Conservation (phyloP, 305 asterid species). For the Fraxinus albicans region DNA sequence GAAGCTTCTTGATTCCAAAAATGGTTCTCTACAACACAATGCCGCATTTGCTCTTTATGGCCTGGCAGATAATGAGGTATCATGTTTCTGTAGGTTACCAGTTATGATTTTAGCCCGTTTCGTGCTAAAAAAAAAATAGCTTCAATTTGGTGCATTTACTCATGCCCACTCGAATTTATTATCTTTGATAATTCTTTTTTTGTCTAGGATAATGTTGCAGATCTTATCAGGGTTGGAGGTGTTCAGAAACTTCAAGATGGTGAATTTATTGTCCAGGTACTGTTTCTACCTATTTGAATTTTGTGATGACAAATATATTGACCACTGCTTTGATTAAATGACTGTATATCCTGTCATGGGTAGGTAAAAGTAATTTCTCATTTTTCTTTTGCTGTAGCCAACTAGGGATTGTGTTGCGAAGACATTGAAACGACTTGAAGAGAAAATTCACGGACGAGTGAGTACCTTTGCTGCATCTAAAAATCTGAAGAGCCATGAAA, state of each 20-base stretch:
- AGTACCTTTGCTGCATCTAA: slow-evolving; percentile 31
- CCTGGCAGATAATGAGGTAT: slow-evolving; percentile 97
- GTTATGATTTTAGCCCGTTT: neutral
- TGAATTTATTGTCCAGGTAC: slow-evolving; percentile 92
- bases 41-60: slow-evolving; percentile 99
- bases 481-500: neutral
- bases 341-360: neutral
- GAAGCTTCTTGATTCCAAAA: slow-evolving; percentile 92
- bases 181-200: neutral
- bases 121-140: neutral
- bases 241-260: slow-evolving; percentile 97
- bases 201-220: slow-evolving; percentile 91
- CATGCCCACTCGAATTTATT: slow-evolving; percentile 6
- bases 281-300: slow-evolving; percentile 10
- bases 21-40: slow-evolving; percentile 94
- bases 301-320: neutral
- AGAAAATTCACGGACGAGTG: slow-evolving; percentile 97
- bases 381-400: slow-evolving; percentile 60
- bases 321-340: slow-evolving; percentile 10
- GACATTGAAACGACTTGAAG: slow-evolving; percentile 94
- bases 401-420: slow-evolving; percentile 97
- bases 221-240: slow-evolving; percentile 87
- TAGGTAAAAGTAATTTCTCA: slow-evolving; percentile 7
- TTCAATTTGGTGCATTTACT: neutral
- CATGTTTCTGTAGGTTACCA: neutral